Evolutionary conservation across 108 stramenopile species (phyloP).

Genomic region (Pseudonitzschia pungens): DNA sequence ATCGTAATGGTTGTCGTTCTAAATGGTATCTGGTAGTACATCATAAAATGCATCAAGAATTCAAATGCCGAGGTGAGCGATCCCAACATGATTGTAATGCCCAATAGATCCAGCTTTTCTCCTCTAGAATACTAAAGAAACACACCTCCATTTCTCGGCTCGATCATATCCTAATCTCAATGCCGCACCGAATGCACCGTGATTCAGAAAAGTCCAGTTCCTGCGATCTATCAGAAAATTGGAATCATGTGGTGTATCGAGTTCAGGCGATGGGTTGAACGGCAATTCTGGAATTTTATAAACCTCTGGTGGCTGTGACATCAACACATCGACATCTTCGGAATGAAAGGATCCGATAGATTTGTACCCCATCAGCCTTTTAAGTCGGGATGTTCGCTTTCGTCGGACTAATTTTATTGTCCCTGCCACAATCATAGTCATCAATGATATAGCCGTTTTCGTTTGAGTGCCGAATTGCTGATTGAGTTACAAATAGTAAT

Average conservation of each 20-base stretch:
- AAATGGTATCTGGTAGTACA: slow-evolving; percentile 25
- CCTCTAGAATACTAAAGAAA: no score
- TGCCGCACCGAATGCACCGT: slow-evolving; percentile 64
- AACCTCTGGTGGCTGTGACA: slow-evolving; percentile 37
- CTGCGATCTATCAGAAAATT: slow-evolving; percentile 56
- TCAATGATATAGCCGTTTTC: neutral
- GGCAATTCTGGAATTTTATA: slow-evolving; percentile 55
- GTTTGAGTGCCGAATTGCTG: no score
- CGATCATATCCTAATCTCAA: slow-evolving; percentile 52
- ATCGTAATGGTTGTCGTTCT: slow-evolving; percentile 70
- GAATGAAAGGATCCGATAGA: slow-evolving; percentile 75
- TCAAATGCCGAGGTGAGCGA: neutral
- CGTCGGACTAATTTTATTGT: neutral
- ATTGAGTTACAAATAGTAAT: no score
- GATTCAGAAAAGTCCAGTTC: slow-evolving; percentile 51
- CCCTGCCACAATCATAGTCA: neutral
- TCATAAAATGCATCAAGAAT: neutral
- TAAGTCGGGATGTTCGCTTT: neutral
- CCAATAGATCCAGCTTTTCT: no score
- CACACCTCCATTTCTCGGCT: slow-evolving; percentile 58
- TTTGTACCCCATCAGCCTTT: slow-evolving; percentile 44
- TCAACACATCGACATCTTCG: slow-evolving; percentile 59
- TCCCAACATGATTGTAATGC: no score
- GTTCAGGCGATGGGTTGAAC: slow-evolving; percentile 23
- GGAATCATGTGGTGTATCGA: neutral